These are phyloP conservation scores for Trametes sanguinea DNA, from an alignment of 768 basidiomycete species.

Conservation along the genomic window DNA sequence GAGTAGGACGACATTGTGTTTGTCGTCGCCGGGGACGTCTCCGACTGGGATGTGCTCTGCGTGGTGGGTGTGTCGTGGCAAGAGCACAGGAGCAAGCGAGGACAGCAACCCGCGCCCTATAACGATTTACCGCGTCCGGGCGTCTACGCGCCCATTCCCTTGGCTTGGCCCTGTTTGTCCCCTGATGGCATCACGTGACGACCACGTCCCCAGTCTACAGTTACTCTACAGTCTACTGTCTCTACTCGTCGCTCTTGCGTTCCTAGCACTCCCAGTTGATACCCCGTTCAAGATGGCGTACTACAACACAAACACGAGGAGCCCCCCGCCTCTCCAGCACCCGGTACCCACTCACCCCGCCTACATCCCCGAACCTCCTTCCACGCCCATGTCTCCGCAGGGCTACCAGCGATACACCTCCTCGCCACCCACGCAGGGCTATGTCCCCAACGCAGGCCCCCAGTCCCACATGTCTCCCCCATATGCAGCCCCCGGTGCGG, in stretches of 20 bases:
- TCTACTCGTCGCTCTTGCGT: not conserved
- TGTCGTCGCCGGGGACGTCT: slow-evolving; percentile 2
- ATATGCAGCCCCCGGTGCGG: slow-evolving; percentile 15
- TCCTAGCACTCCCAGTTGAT: not conserved
- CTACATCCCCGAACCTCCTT: slow-evolving; percentile 81
- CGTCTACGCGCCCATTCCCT: slow-evolving; percentile 10
- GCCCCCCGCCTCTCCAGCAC: slow-evolving; percentile 82
- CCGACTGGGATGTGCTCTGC: not conserved
- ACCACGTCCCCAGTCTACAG: slow-evolving; percentile 15
- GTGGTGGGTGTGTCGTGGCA: slow-evolving; percentile 20
- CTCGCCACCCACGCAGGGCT: slow-evolving; percentile 47
- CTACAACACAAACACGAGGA: slow-evolving; percentile 46
- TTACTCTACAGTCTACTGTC: not conserved
- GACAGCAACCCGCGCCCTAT: not conserved
- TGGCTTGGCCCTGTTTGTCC: slow-evolving; percentile 11
- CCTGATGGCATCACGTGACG: slow-evolving; percentile 10
- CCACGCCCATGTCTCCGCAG: slow-evolving; percentile 71
- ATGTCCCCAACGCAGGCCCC: slow-evolving; percentile 12
- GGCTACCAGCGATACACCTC: slow-evolving; percentile 75
- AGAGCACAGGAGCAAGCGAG: not conserved
- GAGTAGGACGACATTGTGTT: slow-evolving; percentile 44
- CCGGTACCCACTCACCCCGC: slow-evolving; percentile 88
- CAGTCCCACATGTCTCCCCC: slow-evolving; percentile 18
- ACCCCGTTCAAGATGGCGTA: slow-evolving; percentile 31
- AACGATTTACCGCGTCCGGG: not conserved